Evolutionary conservation across 257 asterid genomes (phyloP), one percentile per base, ranked within the genome.

Genomic region (Scutellaria galericulata): DNA sequence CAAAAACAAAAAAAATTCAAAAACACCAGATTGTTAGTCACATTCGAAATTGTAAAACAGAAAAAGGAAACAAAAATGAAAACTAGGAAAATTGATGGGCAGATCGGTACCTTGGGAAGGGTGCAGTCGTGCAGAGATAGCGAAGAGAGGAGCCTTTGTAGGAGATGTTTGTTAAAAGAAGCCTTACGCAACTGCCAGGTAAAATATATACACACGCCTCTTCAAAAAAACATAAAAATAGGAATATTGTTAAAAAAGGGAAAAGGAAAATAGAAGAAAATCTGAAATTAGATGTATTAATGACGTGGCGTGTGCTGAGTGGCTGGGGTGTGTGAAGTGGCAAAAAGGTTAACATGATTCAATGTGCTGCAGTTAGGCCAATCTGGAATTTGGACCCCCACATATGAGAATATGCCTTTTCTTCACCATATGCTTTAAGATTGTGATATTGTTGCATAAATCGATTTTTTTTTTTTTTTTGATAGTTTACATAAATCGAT

Each of bases 31-130:
- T 41, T 42, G 5, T 22, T 1, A 24, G 61, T 14, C 63, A 11
- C 13, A 56, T 22, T 8, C 50, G 22, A 18, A 55, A 53, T 65
- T 55, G 13, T 14, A 10, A 14, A 15, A 41, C 74, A 41, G 35
- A 9, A 50, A 51, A 8, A 24, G 0, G 12, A 24, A 20, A 27
- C 4, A 13, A 53, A 51, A 9, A 63, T 42, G 9, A 64, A 52
- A 5, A 64, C 6, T 6, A 5, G 31, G 53, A 56, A 3, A 68
- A 15, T 6, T 5, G 20, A 18, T 9, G 18, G 22, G 39, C 13
- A 47, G 8, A 50, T 41, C 6, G 0, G 41, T 18, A 74, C 78
- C 78, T 74, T 74, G 78, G 61, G 61, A 74, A 63, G 73, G 73
- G 27, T 74, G 78, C 9, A 55, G 67, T 68, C 68, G 27, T 74